These are phyloP conservation scores for Lactarius hengduanensis DNA, from an alignment of 768 basidiomycete species.

Conservation along the genomic window DNA sequence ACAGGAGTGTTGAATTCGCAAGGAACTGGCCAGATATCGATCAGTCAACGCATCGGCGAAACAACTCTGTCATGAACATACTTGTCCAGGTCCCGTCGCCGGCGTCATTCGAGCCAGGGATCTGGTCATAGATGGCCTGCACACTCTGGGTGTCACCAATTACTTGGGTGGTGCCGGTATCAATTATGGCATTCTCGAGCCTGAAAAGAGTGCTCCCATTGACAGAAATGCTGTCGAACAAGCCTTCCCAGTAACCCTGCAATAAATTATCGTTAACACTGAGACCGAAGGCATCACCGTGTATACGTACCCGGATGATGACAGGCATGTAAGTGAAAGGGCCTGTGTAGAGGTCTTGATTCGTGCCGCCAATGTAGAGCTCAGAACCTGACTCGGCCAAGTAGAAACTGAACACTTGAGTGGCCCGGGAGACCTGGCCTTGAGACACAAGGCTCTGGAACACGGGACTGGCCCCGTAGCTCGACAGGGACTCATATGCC, in stretches of 20 bases:
- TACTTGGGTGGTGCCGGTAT: slow-evolving; percentile 36
- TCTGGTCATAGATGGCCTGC: neutral
- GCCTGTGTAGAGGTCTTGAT: slow-evolving; percentile 16
- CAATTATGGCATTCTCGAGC: slow-evolving; percentile 32
- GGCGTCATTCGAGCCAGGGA: neutral
- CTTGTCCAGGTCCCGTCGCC: neutral
- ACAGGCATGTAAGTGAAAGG: slow-evolving; percentile 19
- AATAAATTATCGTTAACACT: slow-evolving; percentile 33
- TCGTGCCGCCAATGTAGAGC: slow-evolving; percentile 27
- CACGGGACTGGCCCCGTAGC: slow-evolving; percentile 30
- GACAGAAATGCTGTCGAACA: slow-evolving; percentile 31
- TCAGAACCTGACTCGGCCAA: slow-evolving; percentile 45
- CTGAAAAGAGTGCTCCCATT: slow-evolving; percentile 24
- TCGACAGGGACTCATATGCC: slow-evolving; percentile 35
- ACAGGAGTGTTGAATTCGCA: neutral
- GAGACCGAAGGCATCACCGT: slow-evolving; percentile 18
- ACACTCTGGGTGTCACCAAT: slow-evolving; percentile 25
- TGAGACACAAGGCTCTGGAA: slow-evolving; percentile 46
- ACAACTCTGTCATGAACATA: neutral
- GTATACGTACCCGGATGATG: neutral
- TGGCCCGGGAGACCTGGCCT: slow-evolving; percentile 33
- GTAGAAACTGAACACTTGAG: slow-evolving; percentile 49
- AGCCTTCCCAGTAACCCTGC: slow-evolving; percentile 27
- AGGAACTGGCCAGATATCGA: neutral
- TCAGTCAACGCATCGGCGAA: neutral